phyloP scores from a whole-genome alignment of 2,329 filamentous ascomycete genomes.

The Alternaria metachromatica region DNA sequence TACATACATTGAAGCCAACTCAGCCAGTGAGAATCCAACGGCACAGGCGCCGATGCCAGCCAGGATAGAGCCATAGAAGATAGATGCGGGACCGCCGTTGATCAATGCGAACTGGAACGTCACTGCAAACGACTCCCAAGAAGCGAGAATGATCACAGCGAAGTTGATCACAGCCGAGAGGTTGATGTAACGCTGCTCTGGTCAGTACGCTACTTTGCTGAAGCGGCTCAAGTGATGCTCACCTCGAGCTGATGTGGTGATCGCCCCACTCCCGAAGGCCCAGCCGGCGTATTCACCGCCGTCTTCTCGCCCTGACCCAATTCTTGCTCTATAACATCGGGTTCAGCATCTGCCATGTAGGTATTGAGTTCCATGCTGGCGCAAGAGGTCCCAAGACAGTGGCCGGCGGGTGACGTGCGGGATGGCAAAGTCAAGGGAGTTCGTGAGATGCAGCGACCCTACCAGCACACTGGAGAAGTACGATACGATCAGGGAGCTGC shows the following conservation, averaged over 20 bases:
- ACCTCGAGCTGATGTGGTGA: constrained; percentile 17
- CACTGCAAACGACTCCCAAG: constrained; percentile 36
- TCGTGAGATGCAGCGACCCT: not conserved
- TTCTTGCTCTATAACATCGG: constrained; percentile 21
- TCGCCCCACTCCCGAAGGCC: constrained; percentile 1
- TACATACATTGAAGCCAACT: constrained; percentile 41
- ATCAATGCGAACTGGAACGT: constrained; percentile 35
- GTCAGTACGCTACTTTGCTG: not conserved
- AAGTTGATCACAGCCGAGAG: constrained; percentile 33
- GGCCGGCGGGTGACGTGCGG: not conserved
- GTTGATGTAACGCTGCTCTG: constrained; percentile 34
- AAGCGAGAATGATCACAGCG: constrained; percentile 30
- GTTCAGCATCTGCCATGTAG: constrained; percentile 16
- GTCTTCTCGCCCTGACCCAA: constrained; percentile 16
- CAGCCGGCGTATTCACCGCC: not conserved
- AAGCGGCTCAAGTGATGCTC: not conserved
- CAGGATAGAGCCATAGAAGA: constrained; percentile 39
- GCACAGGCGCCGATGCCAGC: constrained; percentile 35
- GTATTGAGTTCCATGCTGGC: constrained; percentile 19
- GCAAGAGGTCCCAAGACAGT: not conserved
- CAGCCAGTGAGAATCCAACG: constrained; percentile 41
- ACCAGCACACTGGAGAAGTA: not conserved
- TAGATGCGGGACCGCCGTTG: constrained; percentile 40
- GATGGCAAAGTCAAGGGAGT: not conserved
- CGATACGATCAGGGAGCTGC: not conserved